Evolutionary conservation across 2,329 filamentous ascomycete species (phyloP), one percentile per base, ranked within the genome.

Genomic region (Fusarium robinianum): DNA sequence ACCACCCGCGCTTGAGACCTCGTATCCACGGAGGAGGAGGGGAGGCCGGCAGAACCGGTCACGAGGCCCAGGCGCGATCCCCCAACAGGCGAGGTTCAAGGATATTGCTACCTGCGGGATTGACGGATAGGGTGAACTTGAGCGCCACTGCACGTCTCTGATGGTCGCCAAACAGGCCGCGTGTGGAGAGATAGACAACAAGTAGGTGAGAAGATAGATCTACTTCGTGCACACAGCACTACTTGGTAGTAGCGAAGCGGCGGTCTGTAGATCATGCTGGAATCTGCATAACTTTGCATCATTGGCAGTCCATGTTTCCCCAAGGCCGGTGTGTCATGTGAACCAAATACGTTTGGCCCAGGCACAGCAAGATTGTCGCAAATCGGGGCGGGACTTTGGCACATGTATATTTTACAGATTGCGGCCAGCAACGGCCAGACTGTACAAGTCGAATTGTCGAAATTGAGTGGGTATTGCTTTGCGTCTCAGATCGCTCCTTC

Each of bases 361-460:
- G 21, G 22, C 35, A 46, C 43, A 53, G 49, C 46, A 35, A 51
- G 33, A 57, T 47, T 53, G 51, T 34, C 45, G 44, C 53, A 49
- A 43, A 42, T 49, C 32, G 48, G 35, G n/a, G n/a, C 49, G 47
- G 41, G 52, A 33, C 44, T 46, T 56, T 57, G 57, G 45, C 47
- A 51, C n/a, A n/a, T n/a, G 58, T 39, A 52, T 61, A 61, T 60
- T 55, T 62, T 62, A 62, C 59, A 62, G 57, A 55, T 34, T 53
- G 57, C 47, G 55, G 53, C 50, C 48, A 43, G 46, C 37, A 49
- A 32, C 33, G 45, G 55, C 50, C 58, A 58, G 47, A 53, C 50
- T 60, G 59, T 57, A 60, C 58, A 62, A 27, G 53, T 30, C 51
- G 53, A 49, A 49, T 38, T 45, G 46, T 58, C 49, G 45, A 47